A percentile compares a stretch with the other conserved stretches of the same genome.
These are phyloP conservation scores for Annulohypoxylon stygium DNA, from an alignment of 495 filamentous ascomycete species.

Conservation along the genomic window DNA sequence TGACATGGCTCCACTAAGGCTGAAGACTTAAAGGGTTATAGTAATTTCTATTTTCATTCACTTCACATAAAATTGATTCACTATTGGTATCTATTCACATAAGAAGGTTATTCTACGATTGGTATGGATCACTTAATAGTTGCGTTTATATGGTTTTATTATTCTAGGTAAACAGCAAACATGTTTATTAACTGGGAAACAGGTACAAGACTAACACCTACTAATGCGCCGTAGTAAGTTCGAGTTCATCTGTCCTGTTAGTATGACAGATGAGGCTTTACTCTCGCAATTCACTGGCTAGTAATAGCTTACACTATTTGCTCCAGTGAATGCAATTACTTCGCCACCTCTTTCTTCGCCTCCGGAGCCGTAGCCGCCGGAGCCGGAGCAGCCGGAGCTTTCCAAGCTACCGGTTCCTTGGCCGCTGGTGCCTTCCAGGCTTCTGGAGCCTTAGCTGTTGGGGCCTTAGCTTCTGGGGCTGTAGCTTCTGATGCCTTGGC, in stretches of 20 bases:
- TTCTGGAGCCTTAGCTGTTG: too few species aligned
- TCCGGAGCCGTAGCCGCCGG: too few species aligned
- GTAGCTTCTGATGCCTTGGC: too few species aligned
- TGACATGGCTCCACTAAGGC: too few species aligned
- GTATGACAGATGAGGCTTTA: background rate
- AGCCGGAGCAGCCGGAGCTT: too few species aligned
- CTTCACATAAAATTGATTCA: too few species aligned
- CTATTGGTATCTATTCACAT: background rate
- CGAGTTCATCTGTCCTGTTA: background rate
- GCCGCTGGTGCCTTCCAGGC: too few species aligned
- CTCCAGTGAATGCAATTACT: too few species aligned
- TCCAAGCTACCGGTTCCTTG: too few species aligned
- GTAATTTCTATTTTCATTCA: background rate
- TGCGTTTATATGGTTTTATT: background rate
- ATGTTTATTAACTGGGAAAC: constrained; percentile 4
- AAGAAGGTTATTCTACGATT: background rate
- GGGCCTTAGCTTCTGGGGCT: too few species aligned
- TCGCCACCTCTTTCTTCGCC: too few species aligned
- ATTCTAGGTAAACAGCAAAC: background rate
- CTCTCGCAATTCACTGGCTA: background rate
- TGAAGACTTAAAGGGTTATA: background rate
- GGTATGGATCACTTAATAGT: background rate
- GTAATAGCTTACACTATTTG: background rate
- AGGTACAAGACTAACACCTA: background rate
- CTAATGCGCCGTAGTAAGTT: background rate